Evolutionary conservation across 2,329 filamentous ascomycete species (phyloP), one percentile per base, ranked within the genome.

Genomic region (Elsinoe necatrix): DNA sequence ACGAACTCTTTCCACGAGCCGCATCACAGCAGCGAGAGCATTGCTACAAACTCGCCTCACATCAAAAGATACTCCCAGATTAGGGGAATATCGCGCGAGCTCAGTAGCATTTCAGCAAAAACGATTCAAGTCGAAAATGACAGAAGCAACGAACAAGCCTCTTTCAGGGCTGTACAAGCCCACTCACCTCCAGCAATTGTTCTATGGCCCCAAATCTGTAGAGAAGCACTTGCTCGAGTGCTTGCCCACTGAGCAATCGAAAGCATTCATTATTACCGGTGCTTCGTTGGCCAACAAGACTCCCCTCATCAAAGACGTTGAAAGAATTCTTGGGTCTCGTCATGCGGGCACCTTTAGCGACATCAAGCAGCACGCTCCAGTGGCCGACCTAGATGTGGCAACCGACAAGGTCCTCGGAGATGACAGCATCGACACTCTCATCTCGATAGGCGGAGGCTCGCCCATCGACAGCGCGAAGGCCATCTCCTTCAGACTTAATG

Each of bases 261-360:
- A 79, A 67, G 79, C 78, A 1, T 81, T 81, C 67, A 78, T 82
- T 63, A 75, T 82, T 43, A 81, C 79, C 0, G 78, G 78, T 21
- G 70, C 67, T 41, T 80, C 78, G 0, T 71, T 82, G 5, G 75
- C 77, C 5, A 77, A 66, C 41, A 81, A 80, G 62, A 81, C 79
- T 0, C 68, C 72, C 0, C 69, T 82, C 6, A 73, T 82, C 60
- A 72, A 74, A 56, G 68, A 77, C 50, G 72, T 81, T 14, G 77
- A 81, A 66, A 60, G 70, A 9, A 66, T 77, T 0, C 69, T 82
- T 0, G 73, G 72, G 4, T 60, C 68, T 12, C 61, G 67, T 29
- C 77, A 80, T 62, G 78, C 77, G 1, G 76, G 77, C 58, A 81
- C 79, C 0, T 81, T 80, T 63, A 70, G 70, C 60, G 75, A 76